Evolutionary conservation across 257 asterid species (phyloP).

Genomic region (Datura wrightii): DNA sequence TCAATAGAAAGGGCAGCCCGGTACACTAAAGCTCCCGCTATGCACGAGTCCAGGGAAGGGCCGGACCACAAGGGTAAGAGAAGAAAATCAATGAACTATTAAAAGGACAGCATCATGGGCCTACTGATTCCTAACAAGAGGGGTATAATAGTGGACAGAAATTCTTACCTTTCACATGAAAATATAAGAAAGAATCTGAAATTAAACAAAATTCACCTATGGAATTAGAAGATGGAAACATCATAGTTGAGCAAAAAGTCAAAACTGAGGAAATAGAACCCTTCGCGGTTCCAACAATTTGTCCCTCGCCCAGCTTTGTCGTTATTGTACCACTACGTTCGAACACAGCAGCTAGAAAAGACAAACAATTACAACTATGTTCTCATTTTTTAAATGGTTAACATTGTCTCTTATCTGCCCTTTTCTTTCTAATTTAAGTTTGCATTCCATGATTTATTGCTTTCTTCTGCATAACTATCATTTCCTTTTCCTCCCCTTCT

Average conservation of each 20-base stretch:
- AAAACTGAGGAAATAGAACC: neutral
- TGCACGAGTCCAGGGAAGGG: too few relatives aligned
- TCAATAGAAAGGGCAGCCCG: neutral
- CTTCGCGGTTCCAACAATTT: neutral
- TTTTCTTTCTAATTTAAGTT: slow-evolving; percentile 10
- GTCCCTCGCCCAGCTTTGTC: neutral
- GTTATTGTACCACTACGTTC: neutral
- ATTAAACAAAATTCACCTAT: neutral
- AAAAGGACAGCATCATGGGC: slow-evolving; percentile 6
- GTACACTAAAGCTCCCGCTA: too few relatives aligned
- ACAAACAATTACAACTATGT: neutral
- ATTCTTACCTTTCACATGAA: neutral
- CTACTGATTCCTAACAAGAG: slow-evolving; percentile 16
- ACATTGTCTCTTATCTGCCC: slow-evolving; percentile 7
- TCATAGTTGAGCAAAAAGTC: neutral
- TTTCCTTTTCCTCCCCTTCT: neutral
- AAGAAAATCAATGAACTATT: slow-evolving; percentile 1
- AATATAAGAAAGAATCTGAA: neutral
- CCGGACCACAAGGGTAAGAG: too few relatives aligned
- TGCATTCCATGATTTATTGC: slow-evolving; percentile 7
- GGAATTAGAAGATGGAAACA: slow-evolving; percentile 25
- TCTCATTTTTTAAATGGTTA: neutral
- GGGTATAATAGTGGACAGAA: slow-evolving; percentile 10
- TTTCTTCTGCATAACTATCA: neutral
- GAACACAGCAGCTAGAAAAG: slow-evolving; percentile 10